Evolutionary conservation across 352 stramenopile species (phyloP).

Genomic region (Pythium monospermum): DNA sequence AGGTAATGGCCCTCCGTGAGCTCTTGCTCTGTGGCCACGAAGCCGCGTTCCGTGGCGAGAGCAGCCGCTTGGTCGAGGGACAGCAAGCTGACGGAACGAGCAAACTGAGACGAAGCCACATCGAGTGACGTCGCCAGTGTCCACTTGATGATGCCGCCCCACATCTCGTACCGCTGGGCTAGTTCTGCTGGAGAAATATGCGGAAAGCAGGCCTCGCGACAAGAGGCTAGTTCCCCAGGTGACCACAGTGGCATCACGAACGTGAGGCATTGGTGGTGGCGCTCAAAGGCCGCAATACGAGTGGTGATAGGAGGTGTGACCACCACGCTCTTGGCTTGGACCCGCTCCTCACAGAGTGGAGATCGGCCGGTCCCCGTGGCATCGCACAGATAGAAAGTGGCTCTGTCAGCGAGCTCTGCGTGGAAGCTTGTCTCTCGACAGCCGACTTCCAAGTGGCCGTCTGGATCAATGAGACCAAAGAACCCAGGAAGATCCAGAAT

Average conservation of each 20-base stretch:
- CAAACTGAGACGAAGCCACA: constrained; percentile 21
- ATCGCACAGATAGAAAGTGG: constrained; percentile 34
- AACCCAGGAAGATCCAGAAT: constrained; percentile 26
- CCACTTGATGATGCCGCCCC: constrained; percentile 29
- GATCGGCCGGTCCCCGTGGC: neutral
- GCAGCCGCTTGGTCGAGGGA: constrained; percentile 15
- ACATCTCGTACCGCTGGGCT: constrained; percentile 25
- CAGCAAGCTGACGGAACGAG: constrained; percentile 10
- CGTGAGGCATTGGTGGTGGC: constrained; percentile 9
- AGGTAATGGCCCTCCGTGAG: constrained; percentile 18
- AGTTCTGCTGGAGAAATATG: constrained; percentile 20
- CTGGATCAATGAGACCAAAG: constrained; percentile 23
- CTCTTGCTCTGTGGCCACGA: neutral
- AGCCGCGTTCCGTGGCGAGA: constrained; percentile 20
- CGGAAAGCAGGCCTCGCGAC: constrained; percentile 27
- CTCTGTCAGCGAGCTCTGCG: constrained; percentile 16
- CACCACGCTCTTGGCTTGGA: constrained; percentile 24
- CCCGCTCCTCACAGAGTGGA: neutral
- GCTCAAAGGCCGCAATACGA: neutral
- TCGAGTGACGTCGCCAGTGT: constrained; percentile 19
- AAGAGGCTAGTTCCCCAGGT: constrained; percentile 27
- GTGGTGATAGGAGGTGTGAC: constrained; percentile 6
- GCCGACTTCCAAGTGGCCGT: constrained; percentile 23
- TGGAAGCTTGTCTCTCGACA: constrained; percentile 23
- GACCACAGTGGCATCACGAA: constrained; percentile 37